Base-by-base conservation (phyloP, 2,329 filamentous ascomycete genomes). In the Microdochium paspali region DNA sequence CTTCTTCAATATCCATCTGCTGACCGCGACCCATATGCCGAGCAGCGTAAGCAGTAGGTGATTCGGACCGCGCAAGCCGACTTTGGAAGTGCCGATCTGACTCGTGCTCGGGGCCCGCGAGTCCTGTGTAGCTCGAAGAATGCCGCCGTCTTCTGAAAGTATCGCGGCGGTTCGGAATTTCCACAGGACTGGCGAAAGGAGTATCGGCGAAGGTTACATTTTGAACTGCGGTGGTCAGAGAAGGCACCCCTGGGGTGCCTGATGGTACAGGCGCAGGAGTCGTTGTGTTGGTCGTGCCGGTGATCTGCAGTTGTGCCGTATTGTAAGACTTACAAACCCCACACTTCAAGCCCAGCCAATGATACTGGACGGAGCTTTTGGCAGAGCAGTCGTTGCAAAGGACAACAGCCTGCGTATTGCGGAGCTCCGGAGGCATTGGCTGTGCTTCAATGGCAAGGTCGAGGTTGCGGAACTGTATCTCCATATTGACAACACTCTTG, bases 401-500 rank as follows among this genome's bases (percentile, higher is more conserved):
- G 45, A 97, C 80, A 53, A 90, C 79, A 13, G 90, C 91, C 52
- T 82, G 82, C 4, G 87, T 90, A 57, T 89, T 81, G 51, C 72
- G 75, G 58, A 90, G 95, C 53, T 94, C 87, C 5, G 75, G 68
- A 0, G 93, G 93, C 90, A 98, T 97, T 2, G 93, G 93, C 61
- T 98, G 93, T 42, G 77, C 77, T 53, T 86, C 78, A 50, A 98
- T 95, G 45, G 89, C 84, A 46, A 90, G 80, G 58, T 96, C 91
- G 28, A 97, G 69, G 56, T 93, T 93, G 44, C 89, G 83, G 70
- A 97, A 98, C 56, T 94, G 87, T 31, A 87, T 80, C 61, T 96
- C 91, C 91, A 98, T 98, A 61, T 97, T 97, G 54, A 89, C 81
- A n/a, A 95, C 85, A 53, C 87, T 95, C 66, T 93, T 95, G 69